These are phyloP conservation scores for Takashimella tepidaria DNA, from an alignment of 1,284 basidiomycete species.

Conservation along the genomic window DNA sequence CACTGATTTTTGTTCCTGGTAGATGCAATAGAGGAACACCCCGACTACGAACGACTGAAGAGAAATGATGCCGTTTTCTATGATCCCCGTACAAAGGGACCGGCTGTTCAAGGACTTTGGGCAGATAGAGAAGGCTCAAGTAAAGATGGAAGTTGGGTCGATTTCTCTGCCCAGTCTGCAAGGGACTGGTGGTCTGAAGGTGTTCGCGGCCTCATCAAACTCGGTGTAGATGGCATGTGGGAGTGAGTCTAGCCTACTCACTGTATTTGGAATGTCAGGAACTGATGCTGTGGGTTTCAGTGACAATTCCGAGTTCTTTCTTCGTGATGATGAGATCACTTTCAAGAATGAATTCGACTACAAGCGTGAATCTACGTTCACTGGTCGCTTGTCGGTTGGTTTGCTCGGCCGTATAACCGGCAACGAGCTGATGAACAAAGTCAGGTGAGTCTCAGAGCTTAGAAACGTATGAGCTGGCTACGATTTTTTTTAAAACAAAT, in stretches of 20 bases:
- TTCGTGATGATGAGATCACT: conserved; percentile 41
- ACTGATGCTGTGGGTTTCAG: conserved; percentile 21
- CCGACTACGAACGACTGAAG: conserved; percentile 25
- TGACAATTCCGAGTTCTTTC: conserved; percentile 48
- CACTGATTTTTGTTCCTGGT: not conserved
- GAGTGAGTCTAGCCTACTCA: conserved; percentile 10
- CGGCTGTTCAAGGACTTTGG: conserved; percentile 32
- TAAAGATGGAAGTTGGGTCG: conserved; percentile 36
- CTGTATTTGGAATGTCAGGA: too few relatives aligned
- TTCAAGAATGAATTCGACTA: conserved; percentile 21
- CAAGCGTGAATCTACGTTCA: conserved; percentile 9
- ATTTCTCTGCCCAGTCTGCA: conserved; percentile 31
- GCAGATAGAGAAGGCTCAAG: conserved; percentile 26
- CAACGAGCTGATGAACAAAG: conserved; percentile 45
- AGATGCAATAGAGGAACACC: conserved; percentile 15
- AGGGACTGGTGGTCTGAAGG: conserved; percentile 38
- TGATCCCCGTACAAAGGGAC: conserved; percentile 23
- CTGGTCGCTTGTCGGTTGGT: conserved; percentile 30
- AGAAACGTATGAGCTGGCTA: too few relatives aligned
- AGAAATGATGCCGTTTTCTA: conserved; percentile 30
- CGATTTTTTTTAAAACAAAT: not conserved
- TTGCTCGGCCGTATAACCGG: conserved; percentile 43
- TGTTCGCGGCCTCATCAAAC: conserved; percentile 23
- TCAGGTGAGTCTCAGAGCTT: conserved; percentile 19
- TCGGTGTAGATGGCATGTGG: conserved; percentile 36